Evolutionary conservation across 23 red algal genomes (phyloP), one percentile per base, ranked within the genome.

Genomic region (Gracilariopsis chorda): DNA sequence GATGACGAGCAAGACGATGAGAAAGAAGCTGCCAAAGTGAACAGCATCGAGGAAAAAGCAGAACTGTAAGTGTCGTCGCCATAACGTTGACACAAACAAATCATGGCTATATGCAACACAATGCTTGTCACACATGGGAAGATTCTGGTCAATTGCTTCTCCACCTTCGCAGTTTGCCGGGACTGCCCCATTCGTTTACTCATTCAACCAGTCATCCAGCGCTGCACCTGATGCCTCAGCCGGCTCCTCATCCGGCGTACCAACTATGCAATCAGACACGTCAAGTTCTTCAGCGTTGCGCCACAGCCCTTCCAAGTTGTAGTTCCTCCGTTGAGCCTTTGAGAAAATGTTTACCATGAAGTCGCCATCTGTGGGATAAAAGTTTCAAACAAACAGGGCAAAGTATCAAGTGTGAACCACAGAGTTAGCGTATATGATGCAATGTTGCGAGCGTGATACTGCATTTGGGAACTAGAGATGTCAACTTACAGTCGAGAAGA

Each of bases 291-390:
- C 95, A 58, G 82, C 95, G 5, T 51, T 61, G 48, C 59, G 10
- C 97, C 97, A 98, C n/a, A 95, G 83, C 6, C 29, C 45, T 17
- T 99, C 97, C 20, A 96, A 48, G 39, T 95, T 88, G 60, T 96
- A 99, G 35, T 69, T 92, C 32, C 72, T 62, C 16, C 97, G 83
- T 83, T 87, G 77, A 39, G 93, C 92, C 40, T 27, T 39, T 12
- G 80, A 93, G 51, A 99, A 95, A 13, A 99, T 87, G 60, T 99
- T 86, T 32, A 99, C 93, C 61, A 99, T 75, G 28, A 99, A 67
- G 69, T 99, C 97, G 28, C 97, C 97, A 87, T 89, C 85, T 89
- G 68, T 60, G 33, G 28, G 45, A 24, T 23, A 25, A 62, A 68
- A 37, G 24, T 42, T 2, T 21, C 16, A 58, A 58, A n/a, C 3